Evolutionary conservation across 2,329 filamentous ascomycete species (phyloP), one percentile per base, ranked within the genome.

Genomic region (Cercospora berteroae): DNA sequence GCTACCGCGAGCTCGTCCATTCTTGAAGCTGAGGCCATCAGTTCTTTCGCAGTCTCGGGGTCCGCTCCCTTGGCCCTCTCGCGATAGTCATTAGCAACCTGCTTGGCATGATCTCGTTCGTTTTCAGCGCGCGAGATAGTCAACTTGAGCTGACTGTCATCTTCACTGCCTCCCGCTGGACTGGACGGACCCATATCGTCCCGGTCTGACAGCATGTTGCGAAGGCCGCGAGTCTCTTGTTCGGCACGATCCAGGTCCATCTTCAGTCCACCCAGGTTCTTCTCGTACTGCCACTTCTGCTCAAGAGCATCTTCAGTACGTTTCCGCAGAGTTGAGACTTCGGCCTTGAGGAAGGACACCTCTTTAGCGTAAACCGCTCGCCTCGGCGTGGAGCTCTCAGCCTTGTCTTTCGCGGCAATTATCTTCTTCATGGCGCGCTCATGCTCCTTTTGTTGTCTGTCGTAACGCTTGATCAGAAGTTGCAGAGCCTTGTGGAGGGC

Each of bases 221-320:
- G 89, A 48, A 99, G 85, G n/a, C 91, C 91, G 48, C 87, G 84
- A 31, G 96, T 96, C 81, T 99, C 95, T 77, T 95, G 91, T 79
- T 97, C 93, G 27, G 95, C 94, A 69, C 94, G 91, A 79, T 98
- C 95, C 50, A 99, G 87, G 76, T 98, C 94, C 91, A 97, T 97
- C 82, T 97, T 96, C 65, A 98, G 82, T 64, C 94, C 93, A 62
- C 88, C 86, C 1, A 98, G 83, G 18, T 93, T 93, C 80, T 96
- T 96, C 80, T 97, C 94, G 69, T 94, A 94, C 77, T 96, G 91
- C 90, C 92, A 98, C 80, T 98, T 98, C 75, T 96, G 92, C 76
- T 97, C 93, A 13, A 98, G 86, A 16, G 94, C 94, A 71, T 98
- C 94, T 74, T 99, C 94, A 31, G 94, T 94, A 63, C 95, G 89